phyloP scores from a whole-genome alignment of 2,329 filamentous ascomycete species.

The Shiraia bambusicola region DNA sequence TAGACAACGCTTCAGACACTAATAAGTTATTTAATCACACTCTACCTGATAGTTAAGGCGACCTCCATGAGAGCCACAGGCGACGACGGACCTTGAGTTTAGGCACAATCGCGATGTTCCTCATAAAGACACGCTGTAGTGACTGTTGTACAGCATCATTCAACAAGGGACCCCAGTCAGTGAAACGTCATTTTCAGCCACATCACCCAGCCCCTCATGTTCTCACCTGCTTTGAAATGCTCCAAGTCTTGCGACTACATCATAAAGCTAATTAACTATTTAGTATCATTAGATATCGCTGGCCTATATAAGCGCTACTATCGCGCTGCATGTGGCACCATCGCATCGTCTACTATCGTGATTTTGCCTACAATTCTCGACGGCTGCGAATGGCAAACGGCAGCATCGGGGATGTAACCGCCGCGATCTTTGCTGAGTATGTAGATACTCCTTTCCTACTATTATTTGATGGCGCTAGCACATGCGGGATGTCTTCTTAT shows the following conservation, averaged over 20 bases:
- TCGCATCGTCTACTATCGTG: conserved; percentile 39
- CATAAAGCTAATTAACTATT: background rate
- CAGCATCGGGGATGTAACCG: conserved; percentile 51
- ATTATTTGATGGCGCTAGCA: conserved; percentile 8
- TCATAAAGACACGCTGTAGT: background rate
- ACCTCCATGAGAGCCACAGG: no score
- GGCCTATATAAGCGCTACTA: conserved; percentile 26
- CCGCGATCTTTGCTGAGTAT: conserved; percentile 56
- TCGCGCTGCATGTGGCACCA: conserved; percentile 43
- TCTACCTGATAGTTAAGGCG: no score
- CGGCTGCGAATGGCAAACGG: conserved; percentile 49
- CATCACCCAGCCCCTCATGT: background rate
- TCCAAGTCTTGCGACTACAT: background rate
- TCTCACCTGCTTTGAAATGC: background rate
- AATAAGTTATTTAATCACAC: no score
- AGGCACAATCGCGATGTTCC: conserved; percentile 4
- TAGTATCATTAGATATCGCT: background rate
- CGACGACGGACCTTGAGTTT: no score
- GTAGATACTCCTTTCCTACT: conserved; percentile 38
- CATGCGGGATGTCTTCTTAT: conserved; percentile 15
- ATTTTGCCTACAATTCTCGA: conserved; percentile 49
- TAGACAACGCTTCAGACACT: no score
- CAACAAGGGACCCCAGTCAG: background rate
- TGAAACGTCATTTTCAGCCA: conserved; percentile 2
- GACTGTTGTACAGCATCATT: no score